Evolutionary conservation across 805 yeast genomes (phyloP).

Genomic region (Candida namnaoensis): DNA sequence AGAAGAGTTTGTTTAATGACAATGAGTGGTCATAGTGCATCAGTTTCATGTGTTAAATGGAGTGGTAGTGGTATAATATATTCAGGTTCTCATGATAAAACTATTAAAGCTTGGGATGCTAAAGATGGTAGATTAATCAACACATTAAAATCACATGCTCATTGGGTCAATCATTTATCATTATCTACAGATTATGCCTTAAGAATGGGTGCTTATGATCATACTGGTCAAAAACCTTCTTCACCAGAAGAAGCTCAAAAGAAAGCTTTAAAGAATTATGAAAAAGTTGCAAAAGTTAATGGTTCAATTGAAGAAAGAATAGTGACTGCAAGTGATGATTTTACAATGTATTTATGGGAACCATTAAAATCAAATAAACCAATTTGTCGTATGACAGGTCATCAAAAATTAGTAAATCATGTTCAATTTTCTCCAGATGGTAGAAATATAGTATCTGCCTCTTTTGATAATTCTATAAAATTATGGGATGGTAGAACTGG

Average conservation of each 20-base stretch:
- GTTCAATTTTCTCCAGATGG: constrained; percentile 97
- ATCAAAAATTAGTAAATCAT: constrained; percentile 92
- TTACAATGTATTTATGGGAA: constrained; percentile 97
- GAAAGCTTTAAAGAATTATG: constrained; percentile 43
- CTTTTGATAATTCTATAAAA: constrained; percentile 92
- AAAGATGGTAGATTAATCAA: constrained; percentile 69
- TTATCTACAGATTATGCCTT: constrained; percentile 85
- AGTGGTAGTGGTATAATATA: constrained; percentile 82
- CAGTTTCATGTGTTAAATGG: constrained; percentile 97
- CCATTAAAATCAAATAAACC: constrained; percentile 79
- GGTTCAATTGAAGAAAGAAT: constrained; percentile 72
- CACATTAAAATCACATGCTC: constrained; percentile 83
- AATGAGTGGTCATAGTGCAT: constrained; percentile 78
- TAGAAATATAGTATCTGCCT: constrained; percentile 79
- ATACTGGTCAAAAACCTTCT: constrained; percentile 39
- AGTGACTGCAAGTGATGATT: constrained; percentile 94
- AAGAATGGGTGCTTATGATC: constrained; percentile 84
- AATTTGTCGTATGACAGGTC: constrained; percentile 91
- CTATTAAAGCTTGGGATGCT: constrained; percentile 88
- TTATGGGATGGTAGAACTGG: constrained; percentile 96
- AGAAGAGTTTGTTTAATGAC: constrained; percentile 59
- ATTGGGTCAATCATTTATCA: constrained; percentile 95
- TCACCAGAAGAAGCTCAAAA: constrained; percentile 36
- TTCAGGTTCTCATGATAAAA: constrained; percentile 90
- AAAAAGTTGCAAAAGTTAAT: constrained; percentile 45